Base-by-base conservation (phyloP, 2,329 filamentous ascomycete genomes). In the Alternaria triticina region DNA sequence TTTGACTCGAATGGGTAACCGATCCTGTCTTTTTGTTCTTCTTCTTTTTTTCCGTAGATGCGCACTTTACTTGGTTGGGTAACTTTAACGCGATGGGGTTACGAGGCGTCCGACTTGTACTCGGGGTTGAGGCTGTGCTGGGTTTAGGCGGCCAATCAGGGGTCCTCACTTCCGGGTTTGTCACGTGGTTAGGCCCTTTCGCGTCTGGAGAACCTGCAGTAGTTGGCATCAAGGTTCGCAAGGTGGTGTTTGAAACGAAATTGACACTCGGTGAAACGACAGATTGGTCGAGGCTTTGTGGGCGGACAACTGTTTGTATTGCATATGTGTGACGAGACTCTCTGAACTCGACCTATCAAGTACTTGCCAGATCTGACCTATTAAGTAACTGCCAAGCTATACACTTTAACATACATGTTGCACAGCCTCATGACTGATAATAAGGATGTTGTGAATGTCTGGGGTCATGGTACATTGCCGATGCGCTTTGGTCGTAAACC, bases 401-500 rank as follows among this genome's bases (percentile, higher is more conserved):
- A 25, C 33, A 46, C 40, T 64, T 44, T 60, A 59, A 45, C n/a
- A 54, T 54, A 50, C 52, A 54, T 45, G 36, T 57, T 67, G 56
- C 66, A 70, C 64, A 67, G 66, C 66, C 66, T 70, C 65, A 73
- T 57, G 65, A 69, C 47, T 64, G 63, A 64, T 68, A 73, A 28
- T 62, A 51, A 47, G 64, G 57, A 63, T 70, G 59, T 22, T 67
- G 59, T 67, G 65, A 50, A 54, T 57, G 28, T 59, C 66, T 66
- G n/a, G 66, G 64, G 65, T 75, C 71, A 12, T 65, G 62, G 60
- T 74, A 74, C 44, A 61, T 68, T 33, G 57, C 28, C 22, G 62
- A 49, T 13, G 57, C 20, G 15, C 57, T 40, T 46, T 61, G 55
- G 33, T 46, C 58, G 43, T 67, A 62, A 45, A 27, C 36, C 50